These are phyloP conservation scores for Daldinia sp. DNA, from an alignment of 2,329 filamentous ascomycete genomes.

Conservation along the genomic window DNA sequence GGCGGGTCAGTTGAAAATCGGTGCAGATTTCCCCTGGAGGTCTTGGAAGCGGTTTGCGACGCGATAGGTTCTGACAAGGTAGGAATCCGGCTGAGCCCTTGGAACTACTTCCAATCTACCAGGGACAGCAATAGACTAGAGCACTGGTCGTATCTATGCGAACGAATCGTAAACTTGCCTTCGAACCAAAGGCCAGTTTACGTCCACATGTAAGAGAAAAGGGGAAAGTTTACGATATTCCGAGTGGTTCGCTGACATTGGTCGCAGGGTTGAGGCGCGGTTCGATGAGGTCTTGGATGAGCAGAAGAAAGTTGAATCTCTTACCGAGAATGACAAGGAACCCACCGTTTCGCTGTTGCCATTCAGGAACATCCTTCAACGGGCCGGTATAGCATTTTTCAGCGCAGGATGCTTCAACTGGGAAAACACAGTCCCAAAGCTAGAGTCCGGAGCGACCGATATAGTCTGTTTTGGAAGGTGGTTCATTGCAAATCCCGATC, in stretches of 20 bases:
- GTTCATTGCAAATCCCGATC: slow-evolving; percentile 48
- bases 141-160: slow-evolving; percentile 55
- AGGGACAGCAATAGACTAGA: slow-evolving; percentile 44
- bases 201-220: slow-evolving; percentile 59
- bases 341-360: slow-evolving; percentile 51
- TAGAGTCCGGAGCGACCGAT: slow-evolving; percentile 48
- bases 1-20: slow-evolving; percentile 48
- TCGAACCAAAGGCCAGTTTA: slow-evolving; percentile 54
- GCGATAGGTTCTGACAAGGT: slow-evolving; percentile 44
- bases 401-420: slow-evolving; percentile 42
- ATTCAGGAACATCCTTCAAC: slow-evolving; percentile 57
- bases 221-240: not conserved
- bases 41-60: slow-evolving; percentile 43
- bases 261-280: slow-evolving; percentile 58
- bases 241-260: slow-evolving; percentile 10
- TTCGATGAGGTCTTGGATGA: slow-evolving; percentile 62
- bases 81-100: slow-evolving; percentile 46
- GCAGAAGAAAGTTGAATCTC: slow-evolving; percentile 57
- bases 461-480: slow-evolving; percentile 46
- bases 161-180: slow-evolving; percentile 53
- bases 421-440: slow-evolving; percentile 43
- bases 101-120: slow-evolving; percentile 46
- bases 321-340: slow-evolving; percentile 50
- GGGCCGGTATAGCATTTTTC: slow-evolving; percentile 54
- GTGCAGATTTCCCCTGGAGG: slow-evolving; percentile 44